Conservation (phyloP, 495 filamentous ascomycete genomes). For the Neurospora sp. region DNA sequence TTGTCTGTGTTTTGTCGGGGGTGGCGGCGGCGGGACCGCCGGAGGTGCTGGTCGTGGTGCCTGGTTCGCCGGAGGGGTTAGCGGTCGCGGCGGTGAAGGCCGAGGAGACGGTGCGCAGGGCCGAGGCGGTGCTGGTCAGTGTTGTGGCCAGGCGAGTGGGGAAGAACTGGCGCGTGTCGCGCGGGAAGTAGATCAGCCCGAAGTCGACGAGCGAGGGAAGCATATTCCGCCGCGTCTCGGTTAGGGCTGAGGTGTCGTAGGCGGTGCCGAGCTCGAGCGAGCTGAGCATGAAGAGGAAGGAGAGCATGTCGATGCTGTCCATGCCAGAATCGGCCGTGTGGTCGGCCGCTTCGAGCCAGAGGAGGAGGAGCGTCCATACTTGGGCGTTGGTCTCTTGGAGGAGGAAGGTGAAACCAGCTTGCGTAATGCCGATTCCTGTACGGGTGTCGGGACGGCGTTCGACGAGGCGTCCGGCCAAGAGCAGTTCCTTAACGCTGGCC, state of each 20-base stretch:
- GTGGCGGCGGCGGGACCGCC: slow-evolving; percentile 19
- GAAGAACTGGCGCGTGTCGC: slow-evolving; percentile 60
- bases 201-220: slow-evolving; percentile 76
- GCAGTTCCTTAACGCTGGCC: slow-evolving; percentile 68
- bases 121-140: slow-evolving; percentile 70
- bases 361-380: slow-evolving; percentile 88
- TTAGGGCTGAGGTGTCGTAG: slow-evolving; percentile 72
- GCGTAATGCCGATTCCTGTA: slow-evolving; percentile 59
- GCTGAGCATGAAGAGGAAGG: slow-evolving; percentile 93
- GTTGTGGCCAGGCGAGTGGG: slow-evolving; percentile 93
- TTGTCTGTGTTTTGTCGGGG: slow-evolving; percentile 9
- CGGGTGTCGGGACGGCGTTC: slow-evolving; percentile 46
- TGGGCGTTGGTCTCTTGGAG: slow-evolving; percentile 92
- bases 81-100: slow-evolving; percentile 40
- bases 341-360: slow-evolving; percentile 84
- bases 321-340: slow-evolving; percentile 43
- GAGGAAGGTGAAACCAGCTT: slow-evolving; percentile 87
- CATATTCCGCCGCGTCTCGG: slow-evolving; percentile 73
- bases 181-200: slow-evolving; percentile 71
- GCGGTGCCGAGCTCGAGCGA: slow-evolving; percentile 82
- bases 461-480: slow-evolving; percentile 72
- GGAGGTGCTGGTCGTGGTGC: slow-evolving; percentile 18
- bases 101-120: slow-evolving; percentile 51
- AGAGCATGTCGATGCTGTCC: slow-evolving; percentile 85
- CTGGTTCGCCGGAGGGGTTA: slow-evolving; percentile 29